These are phyloP conservation scores for Pleurotus pulmonarius DNA, from an alignment of 768 basidiomycete species.

Conservation along the genomic window DNA sequence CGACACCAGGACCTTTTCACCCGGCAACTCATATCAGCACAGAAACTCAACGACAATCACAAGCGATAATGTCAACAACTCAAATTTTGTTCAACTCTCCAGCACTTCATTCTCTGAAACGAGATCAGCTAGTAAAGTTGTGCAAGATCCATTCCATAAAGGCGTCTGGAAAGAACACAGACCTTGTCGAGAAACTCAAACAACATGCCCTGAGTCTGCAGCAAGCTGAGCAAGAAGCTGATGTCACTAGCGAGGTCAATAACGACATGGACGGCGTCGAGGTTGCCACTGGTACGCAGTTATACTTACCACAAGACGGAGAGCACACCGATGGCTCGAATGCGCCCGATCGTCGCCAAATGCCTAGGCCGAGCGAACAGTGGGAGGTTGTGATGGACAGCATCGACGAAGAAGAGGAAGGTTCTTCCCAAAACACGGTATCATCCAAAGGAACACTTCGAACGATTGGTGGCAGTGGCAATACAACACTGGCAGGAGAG, in stretches of 20 bases:
- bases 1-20: background rate
- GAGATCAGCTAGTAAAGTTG: conserved; percentile 79
- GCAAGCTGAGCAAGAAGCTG: conserved; percentile 37
- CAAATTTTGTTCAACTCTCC: conserved; percentile 84
- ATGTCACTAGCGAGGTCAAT: conserved; percentile 9
- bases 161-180: conserved; percentile 74
- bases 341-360: conserved; percentile 12
- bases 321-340: background rate
- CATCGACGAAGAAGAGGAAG: conserved; percentile 65
- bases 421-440: conserved; percentile 44
- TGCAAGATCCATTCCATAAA: conserved; percentile 83
- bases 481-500: conserved; percentile 46
- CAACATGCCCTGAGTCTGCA: conserved; percentile 65
- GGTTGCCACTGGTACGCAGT: background rate
- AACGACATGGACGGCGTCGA: conserved; percentile 10
- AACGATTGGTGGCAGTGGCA: conserved; percentile 24
- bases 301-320: background rate
- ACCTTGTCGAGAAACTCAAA: conserved; percentile 67
- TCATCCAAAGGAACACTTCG: conserved; percentile 33
- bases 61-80: conserved; percentile 36
- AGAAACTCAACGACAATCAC: too few relatives aligned
- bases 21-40: background rate
- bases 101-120: conserved; percentile 77
- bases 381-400: conserved; percentile 89
- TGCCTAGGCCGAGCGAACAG: conserved; percentile 68